These are phyloP conservation scores for Acrodontium crateriforme DNA, from an alignment of 2,329 filamentous ascomycete species.

Conservation along the genomic window DNA sequence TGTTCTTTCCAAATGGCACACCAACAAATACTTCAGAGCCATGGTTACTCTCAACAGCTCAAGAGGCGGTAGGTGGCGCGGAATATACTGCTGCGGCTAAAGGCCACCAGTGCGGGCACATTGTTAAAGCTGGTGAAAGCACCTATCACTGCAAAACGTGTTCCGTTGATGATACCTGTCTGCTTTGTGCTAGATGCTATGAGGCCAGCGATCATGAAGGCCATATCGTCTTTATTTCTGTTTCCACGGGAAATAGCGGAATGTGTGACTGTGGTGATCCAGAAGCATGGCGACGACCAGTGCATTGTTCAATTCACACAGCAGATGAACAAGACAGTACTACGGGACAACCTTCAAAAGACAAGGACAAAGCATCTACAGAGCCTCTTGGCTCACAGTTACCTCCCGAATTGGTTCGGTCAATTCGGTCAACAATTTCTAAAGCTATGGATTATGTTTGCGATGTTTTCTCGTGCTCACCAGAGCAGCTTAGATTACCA, in stretches of 20 bases:
- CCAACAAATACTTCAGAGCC: slow-evolving; percentile 14
- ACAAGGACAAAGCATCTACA: slow-evolving; percentile 27
- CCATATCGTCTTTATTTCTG: slow-evolving; percentile 78
- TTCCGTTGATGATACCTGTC: slow-evolving; percentile 87
- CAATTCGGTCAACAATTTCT: slow-evolving; percentile 74
- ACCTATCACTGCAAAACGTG: slow-evolving; percentile 93
- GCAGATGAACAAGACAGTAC: slow-evolving; percentile 15
- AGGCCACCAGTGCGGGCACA: slow-evolving; percentile 91
- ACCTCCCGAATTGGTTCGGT: slow-evolving; percentile 60
- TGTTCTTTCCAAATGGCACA: slow-evolving; percentile 66
- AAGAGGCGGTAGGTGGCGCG: slow-evolving; percentile 83
- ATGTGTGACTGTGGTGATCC: slow-evolving; percentile 96
- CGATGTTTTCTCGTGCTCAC: slow-evolving; percentile 94
- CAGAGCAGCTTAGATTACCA: slow-evolving; percentile 76
- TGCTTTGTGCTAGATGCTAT: slow-evolving; percentile 86
- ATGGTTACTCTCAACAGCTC: slow-evolving; percentile 72
- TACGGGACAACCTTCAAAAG: slow-evolving; percentile 15
- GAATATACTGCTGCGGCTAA: slow-evolving; percentile 88
- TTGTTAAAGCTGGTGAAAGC: slow-evolving; percentile 87
- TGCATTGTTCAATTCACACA: slow-evolving; percentile 90
- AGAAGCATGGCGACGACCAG: slow-evolving; percentile 79
- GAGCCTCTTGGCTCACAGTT: slow-evolving; percentile 27
- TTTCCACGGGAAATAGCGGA: slow-evolving; percentile 81
- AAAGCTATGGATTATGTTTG: slow-evolving; percentile 86
- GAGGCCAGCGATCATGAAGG: slow-evolving; percentile 89